These are phyloP conservation scores for Meyerozyma athensensis DNA, from an alignment of 1,139 yeast genomes.

Conservation along the genomic window DNA sequence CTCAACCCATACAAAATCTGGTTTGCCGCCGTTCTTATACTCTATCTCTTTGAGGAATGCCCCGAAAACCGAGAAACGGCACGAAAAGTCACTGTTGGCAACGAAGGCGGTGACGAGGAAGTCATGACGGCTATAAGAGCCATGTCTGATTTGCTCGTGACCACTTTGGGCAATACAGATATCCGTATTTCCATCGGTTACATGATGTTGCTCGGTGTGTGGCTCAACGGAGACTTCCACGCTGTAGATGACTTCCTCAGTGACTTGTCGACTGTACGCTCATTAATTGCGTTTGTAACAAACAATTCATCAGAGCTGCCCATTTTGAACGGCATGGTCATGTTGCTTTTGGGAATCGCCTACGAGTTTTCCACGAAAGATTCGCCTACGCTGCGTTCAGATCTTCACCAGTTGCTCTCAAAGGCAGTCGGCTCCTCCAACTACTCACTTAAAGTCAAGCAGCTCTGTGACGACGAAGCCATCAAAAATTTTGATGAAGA, in stretches of 20 bases:
- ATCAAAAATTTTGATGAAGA: constrained; percentile 57
- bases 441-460: constrained; percentile 67
- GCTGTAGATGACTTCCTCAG: constrained; percentile 76
- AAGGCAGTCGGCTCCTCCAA: constrained; percentile 80
- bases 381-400: constrained; percentile 67
- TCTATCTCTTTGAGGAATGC: constrained; percentile 58
- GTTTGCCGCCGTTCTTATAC: constrained; percentile 71
- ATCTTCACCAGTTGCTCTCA: constrained; percentile 57
- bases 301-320: constrained; percentile 56
- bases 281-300: constrained; percentile 63
- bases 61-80: constrained; percentile 50
- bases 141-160: constrained; percentile 66
- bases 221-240: constrained; percentile 74
- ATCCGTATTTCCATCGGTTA: constrained; percentile 78
- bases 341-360: constrained; percentile 67
- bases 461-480: constrained; percentile 56
- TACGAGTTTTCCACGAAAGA: constrained; percentile 75
- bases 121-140: constrained; percentile 74
- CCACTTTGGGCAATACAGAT: constrained; percentile 61
- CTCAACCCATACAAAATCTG: constrained; percentile 84
- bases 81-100: constrained; percentile 59
- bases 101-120: constrained; percentile 66
- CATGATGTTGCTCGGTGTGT: constrained; percentile 64
- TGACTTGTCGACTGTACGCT: constrained; percentile 61
- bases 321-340: constrained; percentile 69